Evolutionary conservation across 176 grass and related monocot species (phyloP), one percentile per base, ranked within the genome.

Genomic region (Olyra latifolia): DNA sequence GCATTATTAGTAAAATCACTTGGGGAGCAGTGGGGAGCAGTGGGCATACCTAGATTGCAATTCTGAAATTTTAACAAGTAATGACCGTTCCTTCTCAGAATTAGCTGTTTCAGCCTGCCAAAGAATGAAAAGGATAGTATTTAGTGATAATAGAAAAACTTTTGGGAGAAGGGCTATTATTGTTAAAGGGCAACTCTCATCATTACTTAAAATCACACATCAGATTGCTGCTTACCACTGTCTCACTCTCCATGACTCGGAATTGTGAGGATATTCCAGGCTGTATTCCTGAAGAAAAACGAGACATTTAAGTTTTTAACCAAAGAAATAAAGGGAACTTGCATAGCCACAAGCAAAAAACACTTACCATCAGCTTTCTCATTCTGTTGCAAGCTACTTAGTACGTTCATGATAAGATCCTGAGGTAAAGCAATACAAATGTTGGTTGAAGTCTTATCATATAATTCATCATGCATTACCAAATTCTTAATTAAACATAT

Each of bases 51-150:
- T 95, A 74, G 92, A 80, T 87, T 99, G 93, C 66, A 95, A 85
- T 83, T 99, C 93, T 68, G 88, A 95, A 83, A 95, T 95, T 76
- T 91, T 95, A 84, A 89, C 52, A 84, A 99, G 96, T 58, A 99
- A 85, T 80, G 84, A 62, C 30, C 87, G 82, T 69, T 99, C 96
- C 89, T 89, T 93, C 72, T 99, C 96, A 69, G 83, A 87, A 29
- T 80, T 78, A 84, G 88, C 62, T 86, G 86, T 52, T 75, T 89
- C 87, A 85, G 68, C 84, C 96, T 99, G 88, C 25, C 40, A 83
- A 88, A 62, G 5, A 88, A 83, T 16, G 39, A 47, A 62, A 44
- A 53, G 7, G 43, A 87, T 3, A 41, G 14, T 62, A 54, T 80
- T 89, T 48, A 29, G 23, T 50, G 29, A 60, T 40, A 39, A 24